Evolutionary conservation across 2,329 filamentous ascomycete genomes (phyloP), one percentile per base, ranked within the genome.

Genomic region (Aspergillus calidoustus): DNA sequence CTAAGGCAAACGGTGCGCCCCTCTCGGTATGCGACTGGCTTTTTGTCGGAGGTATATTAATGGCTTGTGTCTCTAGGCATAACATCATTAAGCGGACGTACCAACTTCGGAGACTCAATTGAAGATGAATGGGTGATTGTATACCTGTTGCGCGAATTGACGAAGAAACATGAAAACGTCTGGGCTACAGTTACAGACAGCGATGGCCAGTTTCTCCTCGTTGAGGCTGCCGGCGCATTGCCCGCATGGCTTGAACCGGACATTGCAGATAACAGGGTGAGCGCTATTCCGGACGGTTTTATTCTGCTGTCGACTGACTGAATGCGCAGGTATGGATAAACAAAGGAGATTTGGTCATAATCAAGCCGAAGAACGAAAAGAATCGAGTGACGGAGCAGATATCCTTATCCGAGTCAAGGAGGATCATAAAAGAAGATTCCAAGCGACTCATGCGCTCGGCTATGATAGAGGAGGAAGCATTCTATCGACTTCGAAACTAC

Each of bases 91-190:
- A 85, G 87, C 65, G 94, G 94, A 22, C 82, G 83, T 55, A 95
- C 92, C 0, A 91, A 94, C 74, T 98, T 93, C 71, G 93, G 94
- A 8, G 96, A 99, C 77, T 95, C 93, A 0, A 89, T 98, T 4
- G 94, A 97, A 72, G 95, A 99, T 70, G 96, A 99, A 80, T 99
- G 95, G 96, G 85, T 98, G 6, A 89, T 98, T 62, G 93, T 98
- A 22, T 97, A 93, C 78, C 80, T 98, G 5, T 82, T 99, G 31
- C 87, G 91, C 49, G 90, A 96, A 77, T 80, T 98, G 68, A 93
- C 89, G 68, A 90, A 84, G 68, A 83, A 85, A 43, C 91, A 91
- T 69, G 81, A 87, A 4, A 83, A 90, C 62, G 82, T 93, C 7
- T 99, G 94, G 93, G 86, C 93, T 51, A 88, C 91, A 53, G 84